These are phyloP conservation scores for Steccherinum ochraceum DNA, from an alignment of 768 basidiomycete species.

Conservation along the genomic window DNA sequence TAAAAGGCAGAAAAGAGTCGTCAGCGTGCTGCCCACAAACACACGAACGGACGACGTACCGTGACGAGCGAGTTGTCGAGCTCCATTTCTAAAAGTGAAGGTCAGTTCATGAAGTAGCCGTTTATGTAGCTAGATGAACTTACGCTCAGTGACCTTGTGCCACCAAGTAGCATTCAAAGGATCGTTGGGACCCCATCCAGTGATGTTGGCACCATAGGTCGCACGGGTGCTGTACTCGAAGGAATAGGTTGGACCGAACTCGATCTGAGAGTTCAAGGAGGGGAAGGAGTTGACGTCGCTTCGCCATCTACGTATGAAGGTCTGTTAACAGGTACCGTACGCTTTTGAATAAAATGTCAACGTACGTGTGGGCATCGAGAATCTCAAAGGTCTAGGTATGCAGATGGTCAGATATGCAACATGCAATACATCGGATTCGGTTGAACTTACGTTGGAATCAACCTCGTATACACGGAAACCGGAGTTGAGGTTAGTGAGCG, in stretches of 20 bases:
- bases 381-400: conserved; percentile 65
- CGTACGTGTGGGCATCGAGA: conserved; percentile 71
- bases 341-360: conserved; percentile 7
- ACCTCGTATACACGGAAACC: conserved; percentile 73
- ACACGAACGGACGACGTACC: conserved; percentile 28
- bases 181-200: conserved; percentile 54
- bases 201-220: conserved; percentile 52
- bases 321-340: neutral
- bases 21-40: neutral
- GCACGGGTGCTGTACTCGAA: conserved; percentile 67
- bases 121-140: conserved; percentile 13
- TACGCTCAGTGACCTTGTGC: conserved; percentile 73
- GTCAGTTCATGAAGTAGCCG: neutral
- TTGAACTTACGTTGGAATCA: conserved; percentile 56
- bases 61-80: conserved; percentile 49
- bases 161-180: conserved; percentile 81
- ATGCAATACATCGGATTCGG: too few species aligned
- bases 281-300: conserved; percentile 55
- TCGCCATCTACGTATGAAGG: conserved; percentile 43
- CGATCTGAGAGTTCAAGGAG: conserved; percentile 48
- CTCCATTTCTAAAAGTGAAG: conserved; percentile 46
- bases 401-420: conserved; percentile 3
- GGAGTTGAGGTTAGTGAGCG: conserved; percentile 64
- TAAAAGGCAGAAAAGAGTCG: neutral
- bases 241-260: conserved; percentile 53